Percentiles rank a stretch among this genome's conserved stretches.
Evolutionary conservation across 148 eudicot species (phyloP).

Genomic region (Arctostaphylos glauca): DNA sequence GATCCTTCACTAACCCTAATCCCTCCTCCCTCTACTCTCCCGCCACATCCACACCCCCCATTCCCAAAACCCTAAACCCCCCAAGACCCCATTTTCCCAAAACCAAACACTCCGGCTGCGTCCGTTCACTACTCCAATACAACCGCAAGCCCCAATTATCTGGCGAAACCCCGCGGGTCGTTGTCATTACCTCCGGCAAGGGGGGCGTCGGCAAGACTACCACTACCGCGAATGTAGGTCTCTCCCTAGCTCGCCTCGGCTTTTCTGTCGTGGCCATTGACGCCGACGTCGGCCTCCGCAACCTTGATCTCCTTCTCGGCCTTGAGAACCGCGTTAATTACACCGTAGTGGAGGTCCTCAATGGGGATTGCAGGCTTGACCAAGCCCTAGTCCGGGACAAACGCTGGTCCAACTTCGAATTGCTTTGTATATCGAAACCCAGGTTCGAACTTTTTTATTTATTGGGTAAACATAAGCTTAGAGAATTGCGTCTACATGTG

Average conservation of each 20-base stretch:
- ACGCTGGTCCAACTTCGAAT: slow-evolving; percentile 74
- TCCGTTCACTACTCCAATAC: slow-evolving; percentile 55
- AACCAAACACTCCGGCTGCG: background rate
- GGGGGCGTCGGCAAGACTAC: slow-evolving; percentile 99
- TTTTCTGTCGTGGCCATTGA: slow-evolving; percentile 92
- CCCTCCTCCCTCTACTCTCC: slow-evolving; percentile 20
- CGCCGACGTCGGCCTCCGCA: slow-evolving; percentile 92
- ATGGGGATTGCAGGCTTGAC: slow-evolving; percentile 93
- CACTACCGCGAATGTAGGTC: slow-evolving; percentile 91
- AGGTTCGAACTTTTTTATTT: slow-evolving; percentile 19
- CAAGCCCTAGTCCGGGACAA: slow-evolving; percentile 91
- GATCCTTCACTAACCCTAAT: slow-evolving; percentile 23
- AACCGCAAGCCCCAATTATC: slow-evolving; percentile 76
- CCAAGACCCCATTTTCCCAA: background rate
- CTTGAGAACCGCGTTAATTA: slow-evolving; percentile 91
- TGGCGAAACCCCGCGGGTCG: slow-evolving; percentile 80
- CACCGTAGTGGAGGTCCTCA: slow-evolving; percentile 85
- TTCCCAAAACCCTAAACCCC: background rate
- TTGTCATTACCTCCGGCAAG: slow-evolving; percentile 92
- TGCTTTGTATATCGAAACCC: slow-evolving; percentile 88
- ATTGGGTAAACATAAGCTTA: background rate
- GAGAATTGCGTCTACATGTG: background rate
- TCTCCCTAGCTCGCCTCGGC: slow-evolving; percentile 90
- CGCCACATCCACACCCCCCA: background rate
- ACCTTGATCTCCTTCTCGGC: slow-evolving; percentile 88